These are phyloP conservation scores for Phytopythium vexans DNA, from an alignment of 352 stramenopile genomes.

Conservation along the genomic window DNA sequence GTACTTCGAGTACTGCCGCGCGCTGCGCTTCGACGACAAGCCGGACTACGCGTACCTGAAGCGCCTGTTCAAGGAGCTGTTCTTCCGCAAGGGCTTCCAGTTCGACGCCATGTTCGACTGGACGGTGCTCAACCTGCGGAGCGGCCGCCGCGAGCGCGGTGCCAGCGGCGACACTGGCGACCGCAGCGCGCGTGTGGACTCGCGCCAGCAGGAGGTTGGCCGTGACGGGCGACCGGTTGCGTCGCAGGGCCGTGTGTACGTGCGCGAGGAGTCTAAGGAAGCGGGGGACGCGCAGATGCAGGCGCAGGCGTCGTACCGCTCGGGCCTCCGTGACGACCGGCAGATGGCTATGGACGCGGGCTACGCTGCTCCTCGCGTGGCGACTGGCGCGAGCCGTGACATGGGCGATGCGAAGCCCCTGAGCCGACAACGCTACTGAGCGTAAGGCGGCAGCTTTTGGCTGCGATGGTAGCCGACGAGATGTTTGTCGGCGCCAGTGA, in stretches of 20 bases:
- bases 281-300: constrained; percentile 38
- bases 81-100: constrained; percentile 98
- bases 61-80: constrained; percentile 98
- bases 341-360: constrained; percentile 46
- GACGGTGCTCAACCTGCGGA: constrained; percentile 92
- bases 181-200: constrained; percentile 56
- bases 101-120: constrained; percentile 99
- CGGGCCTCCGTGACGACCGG: constrained; percentile 47
- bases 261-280: constrained; percentile 69
- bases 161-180: constrained; percentile 58
- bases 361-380: constrained; percentile 59
- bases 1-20: constrained; percentile 95
- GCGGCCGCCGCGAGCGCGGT: constrained; percentile 58
- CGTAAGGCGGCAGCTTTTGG: not conserved
- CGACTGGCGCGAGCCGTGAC: constrained; percentile 58
- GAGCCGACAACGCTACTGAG: constrained; percentile 79
- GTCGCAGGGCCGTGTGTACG: constrained; percentile 62
- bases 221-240: constrained; percentile 45
- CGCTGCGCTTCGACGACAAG: constrained; percentile 86
- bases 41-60: constrained; percentile 90
- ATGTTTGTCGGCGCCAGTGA: too few relatives aligned
- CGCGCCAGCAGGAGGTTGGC: constrained; percentile 37
- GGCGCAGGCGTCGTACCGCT: constrained; percentile 50
- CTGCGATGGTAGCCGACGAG: too few relatives aligned
- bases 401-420: constrained; percentile 64